Conservation (phyloP, 495 filamentous ascomycete genomes). For the Penicillium diatomitis region DNA sequence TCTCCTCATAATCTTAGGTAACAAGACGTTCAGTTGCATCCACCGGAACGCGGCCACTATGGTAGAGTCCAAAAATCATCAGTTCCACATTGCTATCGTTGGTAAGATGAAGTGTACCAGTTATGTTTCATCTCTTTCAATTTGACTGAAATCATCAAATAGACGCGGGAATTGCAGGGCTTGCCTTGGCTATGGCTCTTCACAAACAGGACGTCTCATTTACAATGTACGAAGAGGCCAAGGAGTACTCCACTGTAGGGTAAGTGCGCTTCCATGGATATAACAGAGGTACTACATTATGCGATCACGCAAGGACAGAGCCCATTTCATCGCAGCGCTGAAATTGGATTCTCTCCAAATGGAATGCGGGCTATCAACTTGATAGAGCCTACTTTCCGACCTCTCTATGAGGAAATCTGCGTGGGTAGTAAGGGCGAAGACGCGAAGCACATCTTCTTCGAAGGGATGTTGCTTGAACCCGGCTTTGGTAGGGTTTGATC, state of each 20-base stretch:
- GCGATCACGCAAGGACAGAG: too few relatives aligned
- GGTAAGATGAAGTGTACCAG: not conserved
- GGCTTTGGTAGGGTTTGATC: not conserved
- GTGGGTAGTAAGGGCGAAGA: not conserved
- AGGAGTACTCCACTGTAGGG: not conserved
- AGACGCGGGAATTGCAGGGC: not conserved
- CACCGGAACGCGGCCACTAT: not conserved
- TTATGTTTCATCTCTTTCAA: too few relatives aligned
- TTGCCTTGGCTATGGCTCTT: not conserved
- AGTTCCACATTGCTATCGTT: not conserved
- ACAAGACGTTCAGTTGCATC: not conserved
- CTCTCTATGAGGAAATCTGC: not conserved
- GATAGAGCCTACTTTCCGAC: not conserved
- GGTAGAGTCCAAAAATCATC: not conserved
- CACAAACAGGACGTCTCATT: not conserved
- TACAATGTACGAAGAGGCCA: not conserved
- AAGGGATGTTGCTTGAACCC: not conserved
- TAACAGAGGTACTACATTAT: not conserved
- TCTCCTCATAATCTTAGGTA: not conserved
- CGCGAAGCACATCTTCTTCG: not conserved
- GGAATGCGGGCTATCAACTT: not conserved
- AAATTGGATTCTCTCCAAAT: not conserved
- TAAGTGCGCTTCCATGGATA: not conserved
- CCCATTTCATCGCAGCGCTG: not conserved
- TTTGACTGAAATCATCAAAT: not conserved